A percentile compares a stretch with the other conserved stretches of the same genome.
Conservation (phyloP, 2,329 filamentous ascomycete species). For the Escovopsis sp. region DNA sequence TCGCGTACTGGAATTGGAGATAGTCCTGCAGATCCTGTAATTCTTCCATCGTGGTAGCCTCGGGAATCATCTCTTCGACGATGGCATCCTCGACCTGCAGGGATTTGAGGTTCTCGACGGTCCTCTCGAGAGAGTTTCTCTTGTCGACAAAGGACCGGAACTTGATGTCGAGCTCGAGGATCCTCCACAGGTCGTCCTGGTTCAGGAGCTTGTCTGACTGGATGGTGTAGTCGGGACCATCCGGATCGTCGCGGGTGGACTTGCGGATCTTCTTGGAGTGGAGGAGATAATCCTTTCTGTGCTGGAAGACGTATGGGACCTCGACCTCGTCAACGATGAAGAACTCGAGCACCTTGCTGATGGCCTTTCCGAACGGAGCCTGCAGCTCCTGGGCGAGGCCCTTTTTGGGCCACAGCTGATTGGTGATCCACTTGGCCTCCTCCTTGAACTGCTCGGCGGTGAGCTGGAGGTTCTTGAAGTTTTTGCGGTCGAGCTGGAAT, state of each 20-base stretch:
- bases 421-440: constrained; percentile 83
- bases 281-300: constrained; percentile 94
- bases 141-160: constrained; percentile 89
- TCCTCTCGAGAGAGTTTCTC: constrained; percentile 68
- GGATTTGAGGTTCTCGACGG: constrained; percentile 56
- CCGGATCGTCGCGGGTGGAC: constrained; percentile 48
- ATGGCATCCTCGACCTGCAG: constrained; percentile 54
- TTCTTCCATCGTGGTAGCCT: constrained; percentile 80
- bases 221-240: constrained; percentile 59
- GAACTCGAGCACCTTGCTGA: constrained; percentile 87
- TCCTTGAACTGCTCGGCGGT: constrained; percentile 77
- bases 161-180: constrained; percentile 88
- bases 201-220: constrained; percentile 77
- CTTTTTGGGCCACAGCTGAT: constrained; percentile 81
- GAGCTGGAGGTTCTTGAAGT: constrained; percentile 71
- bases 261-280: constrained; percentile 61
- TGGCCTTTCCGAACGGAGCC: constrained; percentile 71
- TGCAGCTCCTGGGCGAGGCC: constrained; percentile 56
- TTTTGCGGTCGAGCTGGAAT: constrained; percentile 80
- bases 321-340: constrained; percentile 91
- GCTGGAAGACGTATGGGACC: constrained; percentile 94
- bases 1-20: constrained; percentile 81
- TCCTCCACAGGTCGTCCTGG: constrained; percentile 88
- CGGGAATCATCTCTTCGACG: constrained; percentile 68
- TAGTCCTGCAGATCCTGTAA: constrained; percentile 95